Evolutionary conservation across 2,329 filamentous ascomycete genomes (phyloP), one percentile per base, ranked within the genome.

Genomic region (Fusarium pseudograminearum): DNA sequence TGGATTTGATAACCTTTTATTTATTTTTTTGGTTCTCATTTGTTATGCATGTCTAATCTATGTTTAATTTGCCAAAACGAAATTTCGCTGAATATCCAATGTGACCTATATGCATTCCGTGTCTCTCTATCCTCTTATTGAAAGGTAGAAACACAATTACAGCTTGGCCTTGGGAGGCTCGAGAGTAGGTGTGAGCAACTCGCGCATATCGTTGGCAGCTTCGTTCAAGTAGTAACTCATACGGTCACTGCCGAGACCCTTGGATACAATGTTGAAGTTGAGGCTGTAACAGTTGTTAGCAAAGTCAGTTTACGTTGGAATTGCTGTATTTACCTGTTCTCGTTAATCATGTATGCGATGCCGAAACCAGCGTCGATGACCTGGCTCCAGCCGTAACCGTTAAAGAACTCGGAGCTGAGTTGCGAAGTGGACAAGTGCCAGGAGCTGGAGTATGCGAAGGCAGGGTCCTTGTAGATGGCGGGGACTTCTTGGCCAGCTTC

Each of bases 331-430:
- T 78, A 93, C 91, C 89, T 94, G 81, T 98, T 97, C 86, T 98
- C 95, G 79, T 99, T 99, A 80, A 99, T 98, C 96, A 99, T 99
- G 80, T 99, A 99, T 40, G 96, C 96, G 78, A 99, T 97, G 71
- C 96, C 96, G 82, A 96, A 99, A 31, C 96, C 96, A 65, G 91
- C 93, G 77, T 98, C 94, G 57, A 98, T 92, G 54, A 99, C 96
- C 84, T 99, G 95, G 78, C 92, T 96, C 96, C 96, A 99, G 46
- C 96, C 96, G 81, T 99, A 99, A 26, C 97, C 96, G 79, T 99
- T 99, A 83, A 98, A 99, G 85, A 93, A 98, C 84, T 99, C 97
- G 34, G 91, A 94, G 82, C 92, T 96, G 79, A 99, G 84, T 84
- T 99, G 97, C 65, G 90, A 93, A 30, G 90, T 93, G 30, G 91